Base-by-base conservation (phyloP, 352 stramenopile species). In the Pythium sukuiense region DNA sequence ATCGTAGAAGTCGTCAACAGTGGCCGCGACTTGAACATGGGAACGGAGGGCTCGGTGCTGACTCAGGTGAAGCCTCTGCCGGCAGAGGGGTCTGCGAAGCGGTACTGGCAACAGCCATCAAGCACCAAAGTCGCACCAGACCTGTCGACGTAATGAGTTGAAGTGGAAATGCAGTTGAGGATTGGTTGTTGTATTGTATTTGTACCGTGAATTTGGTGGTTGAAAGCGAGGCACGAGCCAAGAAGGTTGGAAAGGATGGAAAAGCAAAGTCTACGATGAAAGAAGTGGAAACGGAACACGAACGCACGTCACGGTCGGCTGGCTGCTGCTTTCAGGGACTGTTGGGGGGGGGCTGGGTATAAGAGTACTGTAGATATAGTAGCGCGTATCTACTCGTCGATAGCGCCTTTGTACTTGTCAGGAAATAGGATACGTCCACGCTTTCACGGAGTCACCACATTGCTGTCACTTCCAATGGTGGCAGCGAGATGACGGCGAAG, bases 401-500 rank as follows among this genome's bases (percentile, higher is more conserved):
- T 67, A 41, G 60, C 26, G 37, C 50, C 12, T 14, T 43, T n/a
- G 27, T 18, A 24, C 20, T 24, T 24, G 26, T 43, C 7, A 52
- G 20, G n/a, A 52, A 13, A 3, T n/a, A 24, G 20, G 45, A 29
- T 52, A 30, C 5, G 1, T 32, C 6, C 18, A 26, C 46, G 48
- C 30, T 1, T 29, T 71, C 30, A 72, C 45, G 59, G 50, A 24
- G 65, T 55, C 14, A 46, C 32, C 59, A 61, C 59, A 33, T n/a
- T 57, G 60, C 63, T 71, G 59, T 67, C 59, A 81, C 66, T 77
- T 73, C 77, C 69, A 6, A 74, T 73, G 33, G 84, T 90, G 48
- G 71, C 67, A 54, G 72, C 73, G 63, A 93, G 72, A 70, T 89
- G 85, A 41, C 77, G 81, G 35, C 85, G 85, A 71, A 93, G 63